phyloP scores from a whole-genome alignment of 441 rosid species.

The Rhodomyrtus psidioides region DNA sequence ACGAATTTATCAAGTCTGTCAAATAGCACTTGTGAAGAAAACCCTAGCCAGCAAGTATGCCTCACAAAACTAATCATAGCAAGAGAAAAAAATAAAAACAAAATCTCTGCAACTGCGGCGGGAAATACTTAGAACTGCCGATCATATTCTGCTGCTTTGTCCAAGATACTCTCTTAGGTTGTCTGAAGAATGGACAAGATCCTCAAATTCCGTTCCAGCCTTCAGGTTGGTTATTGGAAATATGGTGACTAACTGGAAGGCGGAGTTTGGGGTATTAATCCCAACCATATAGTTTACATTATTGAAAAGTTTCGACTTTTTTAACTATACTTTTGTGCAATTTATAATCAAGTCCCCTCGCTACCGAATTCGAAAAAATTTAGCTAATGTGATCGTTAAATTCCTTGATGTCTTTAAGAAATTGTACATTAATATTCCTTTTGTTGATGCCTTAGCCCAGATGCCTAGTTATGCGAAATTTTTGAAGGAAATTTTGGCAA shows the following conservation, averaged over 20 bases:
- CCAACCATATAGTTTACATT: not conserved
- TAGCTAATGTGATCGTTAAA: no score
- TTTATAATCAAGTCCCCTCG: not conserved
- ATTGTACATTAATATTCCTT: no score
- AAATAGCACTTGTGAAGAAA: not conserved
- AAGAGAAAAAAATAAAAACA: not conserved
- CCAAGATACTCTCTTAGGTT: not conserved
- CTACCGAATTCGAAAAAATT: not conserved
- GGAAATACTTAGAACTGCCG: not conserved
- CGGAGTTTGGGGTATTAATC: not conserved
- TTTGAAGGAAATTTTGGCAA: no score
- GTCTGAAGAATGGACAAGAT: not conserved
- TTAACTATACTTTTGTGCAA: not conserved
- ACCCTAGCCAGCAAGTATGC: not conserved
- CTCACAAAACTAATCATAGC: not conserved
- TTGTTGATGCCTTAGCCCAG: no score
- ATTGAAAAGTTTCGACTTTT: not conserved
- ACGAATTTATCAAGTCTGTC: not conserved
- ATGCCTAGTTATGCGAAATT: no score
- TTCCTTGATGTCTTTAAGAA: no score
- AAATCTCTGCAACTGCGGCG: not conserved
- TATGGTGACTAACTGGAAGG: not conserved
- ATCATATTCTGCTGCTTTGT: not conserved
- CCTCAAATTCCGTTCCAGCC: not conserved
- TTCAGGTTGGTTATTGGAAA: not conserved